These are phyloP conservation scores for Huntiella moniliformis DNA, from an alignment of 2,329 filamentous ascomycete species.

Conservation along the genomic window DNA sequence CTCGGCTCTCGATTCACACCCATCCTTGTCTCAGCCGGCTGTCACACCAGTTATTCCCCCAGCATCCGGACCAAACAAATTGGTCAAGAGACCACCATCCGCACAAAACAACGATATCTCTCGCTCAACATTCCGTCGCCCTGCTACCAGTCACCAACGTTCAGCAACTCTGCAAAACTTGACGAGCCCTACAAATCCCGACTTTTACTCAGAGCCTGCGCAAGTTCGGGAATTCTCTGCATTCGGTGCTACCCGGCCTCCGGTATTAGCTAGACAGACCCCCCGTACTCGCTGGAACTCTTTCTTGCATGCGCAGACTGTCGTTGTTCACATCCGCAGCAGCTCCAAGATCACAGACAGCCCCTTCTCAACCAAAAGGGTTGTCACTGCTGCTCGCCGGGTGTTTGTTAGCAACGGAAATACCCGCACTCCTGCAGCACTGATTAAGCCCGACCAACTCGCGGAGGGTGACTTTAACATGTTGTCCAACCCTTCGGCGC, in stretches of 20 bases:
- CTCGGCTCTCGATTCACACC: slow-evolving; percentile 32
- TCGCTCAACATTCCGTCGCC: slow-evolving; percentile 47
- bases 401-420: slow-evolving; percentile 8
- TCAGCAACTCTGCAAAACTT: slow-evolving; percentile 43
- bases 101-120: slow-evolving; percentile 24
- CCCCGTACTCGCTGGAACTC: slow-evolving; percentile 27
- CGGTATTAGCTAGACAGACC: not conserved
- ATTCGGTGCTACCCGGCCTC: not conserved
- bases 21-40: not conserved
- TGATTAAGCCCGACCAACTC: slow-evolving; percentile 10
- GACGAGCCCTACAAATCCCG: not conserved
- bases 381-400: not conserved
- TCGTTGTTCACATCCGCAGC: slow-evolving; percentile 17
- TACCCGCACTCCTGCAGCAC: slow-evolving; percentile 3
- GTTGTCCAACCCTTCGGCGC: not conserved
- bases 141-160: slow-evolving; percentile 63
- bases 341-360: slow-evolving; percentile 19
- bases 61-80: slow-evolving; percentile 42
- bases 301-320: slow-evolving; percentile 32
- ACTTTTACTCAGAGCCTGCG: slow-evolving; percentile 1
- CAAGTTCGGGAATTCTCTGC: slow-evolving; percentile 1
- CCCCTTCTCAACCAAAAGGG: slow-evolving; percentile 4
- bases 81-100: slow-evolving; percentile 55
- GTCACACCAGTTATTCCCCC: slow-evolving; percentile 12
- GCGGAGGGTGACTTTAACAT: slow-evolving; percentile 5